phyloP scores from a whole-genome alignment of 2,329 filamentous ascomycete genomes.

The Colletotrichum cordylinicola region DNA sequence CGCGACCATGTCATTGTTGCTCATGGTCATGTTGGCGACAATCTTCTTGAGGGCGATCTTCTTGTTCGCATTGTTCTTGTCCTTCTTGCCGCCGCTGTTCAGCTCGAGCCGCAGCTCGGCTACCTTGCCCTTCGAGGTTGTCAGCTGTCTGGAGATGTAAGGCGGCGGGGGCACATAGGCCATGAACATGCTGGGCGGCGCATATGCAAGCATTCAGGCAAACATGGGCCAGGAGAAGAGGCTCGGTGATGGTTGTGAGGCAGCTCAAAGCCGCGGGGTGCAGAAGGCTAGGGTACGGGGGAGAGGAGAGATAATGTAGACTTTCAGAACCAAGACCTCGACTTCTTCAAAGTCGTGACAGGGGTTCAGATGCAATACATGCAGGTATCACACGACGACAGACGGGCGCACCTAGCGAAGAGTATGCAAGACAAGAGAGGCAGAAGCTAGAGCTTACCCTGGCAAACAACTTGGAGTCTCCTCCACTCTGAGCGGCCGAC shows the following conservation, averaged over 20 bases:
- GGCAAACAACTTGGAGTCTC: constrained; percentile 99
- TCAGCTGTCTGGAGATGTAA: constrained; percentile 54
- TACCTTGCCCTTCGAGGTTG: constrained; percentile 88
- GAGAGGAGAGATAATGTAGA: not conserved
- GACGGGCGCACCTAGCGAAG: not conserved
- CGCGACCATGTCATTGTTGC: constrained; percentile 99
- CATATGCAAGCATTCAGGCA: not conserved
- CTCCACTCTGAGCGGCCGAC: constrained; percentile 69
- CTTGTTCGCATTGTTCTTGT: constrained; percentile 93
- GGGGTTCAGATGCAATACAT: not conserved
- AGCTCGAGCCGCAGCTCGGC: constrained; percentile 95
- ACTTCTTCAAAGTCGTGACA: not conserved
- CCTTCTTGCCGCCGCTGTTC: constrained; percentile 93
- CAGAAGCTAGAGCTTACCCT: constrained; percentile 67
- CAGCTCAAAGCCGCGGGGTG: not conserved
- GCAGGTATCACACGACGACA: not conserved
- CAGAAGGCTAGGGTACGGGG: not conserved
- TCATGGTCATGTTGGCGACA: constrained; percentile 99
- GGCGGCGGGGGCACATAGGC: constrained; percentile 55
- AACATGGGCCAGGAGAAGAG: not conserved
- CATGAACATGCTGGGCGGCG: constrained; percentile 53
- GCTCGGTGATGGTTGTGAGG: not conserved
- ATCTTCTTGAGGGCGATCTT: constrained; percentile 99
- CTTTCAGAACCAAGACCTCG: not conserved
- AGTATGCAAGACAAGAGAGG: not conserved